Percentiles rank a stretch among this genome's conserved stretches.
These are phyloP conservation scores for Solanum boliviense DNA, from an alignment of 257 asterid genomes.

Conservation along the genomic window DNA sequence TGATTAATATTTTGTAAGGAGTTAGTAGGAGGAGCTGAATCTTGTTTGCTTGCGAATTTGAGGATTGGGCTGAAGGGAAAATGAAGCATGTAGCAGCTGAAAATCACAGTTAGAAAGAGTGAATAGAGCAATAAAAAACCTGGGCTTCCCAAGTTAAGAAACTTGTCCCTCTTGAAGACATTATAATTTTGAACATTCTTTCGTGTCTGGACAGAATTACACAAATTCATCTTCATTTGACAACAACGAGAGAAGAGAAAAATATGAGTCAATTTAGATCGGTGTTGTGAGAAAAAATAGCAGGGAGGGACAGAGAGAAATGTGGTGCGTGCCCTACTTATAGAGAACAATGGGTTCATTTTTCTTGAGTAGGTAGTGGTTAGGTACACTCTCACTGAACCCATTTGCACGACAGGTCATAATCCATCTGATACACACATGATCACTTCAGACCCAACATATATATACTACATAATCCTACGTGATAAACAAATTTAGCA, in stretches of 20 bases:
- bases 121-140: conserved; percentile 2
- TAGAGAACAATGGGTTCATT: background rate
- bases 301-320: background rate
- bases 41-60: background rate
- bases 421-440: background rate
- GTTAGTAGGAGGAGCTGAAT: background rate
- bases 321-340: background rate
- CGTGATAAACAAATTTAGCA: background rate
- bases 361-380: background rate
- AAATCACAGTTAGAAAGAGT: background rate
- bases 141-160: background rate
- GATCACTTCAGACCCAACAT: background rate
- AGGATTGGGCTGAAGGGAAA: background rate
- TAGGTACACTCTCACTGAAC: background rate
- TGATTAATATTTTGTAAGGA: background rate
- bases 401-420: background rate
- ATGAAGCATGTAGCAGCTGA: conserved; percentile 2
- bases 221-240: background rate
- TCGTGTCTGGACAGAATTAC: background rate
- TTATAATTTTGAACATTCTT: background rate
- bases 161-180: background rate
- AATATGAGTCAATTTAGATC: background rate
- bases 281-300: background rate
- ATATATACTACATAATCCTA: background rate
- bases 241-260: background rate